Conservation (phyloP, 192 early-diverging fungal species). For the Coemansia sp. region DNA sequence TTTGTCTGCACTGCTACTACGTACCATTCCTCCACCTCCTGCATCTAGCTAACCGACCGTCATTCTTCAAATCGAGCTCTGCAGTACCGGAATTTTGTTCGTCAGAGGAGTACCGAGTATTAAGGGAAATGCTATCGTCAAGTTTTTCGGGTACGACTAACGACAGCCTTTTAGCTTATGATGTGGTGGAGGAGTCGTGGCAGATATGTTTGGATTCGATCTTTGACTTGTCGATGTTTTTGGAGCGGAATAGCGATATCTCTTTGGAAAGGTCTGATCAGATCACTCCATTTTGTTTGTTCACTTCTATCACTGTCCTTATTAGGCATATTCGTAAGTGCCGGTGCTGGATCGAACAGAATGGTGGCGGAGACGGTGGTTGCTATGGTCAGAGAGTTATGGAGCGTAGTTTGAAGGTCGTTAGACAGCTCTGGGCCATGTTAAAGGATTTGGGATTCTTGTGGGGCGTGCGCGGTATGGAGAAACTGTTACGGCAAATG, state of each 20-base stretch:
- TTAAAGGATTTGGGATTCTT: conserved; percentile 43
- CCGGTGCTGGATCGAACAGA: conserved; percentile 19
- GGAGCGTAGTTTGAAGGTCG: neutral
- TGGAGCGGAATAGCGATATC: conserved; percentile 48
- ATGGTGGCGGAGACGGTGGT: neutral
- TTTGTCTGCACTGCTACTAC: conserved; percentile 43
- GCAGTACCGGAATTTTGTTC: neutral
- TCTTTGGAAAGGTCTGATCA: conserved; percentile 42
- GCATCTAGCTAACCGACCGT: conserved; percentile 47
- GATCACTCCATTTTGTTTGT: conserved; percentile 42
- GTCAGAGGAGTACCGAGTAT: conserved; percentile 31
- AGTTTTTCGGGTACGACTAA: conserved; percentile 41
- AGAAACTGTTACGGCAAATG: conserved; percentile 43
- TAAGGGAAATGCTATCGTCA: conserved; percentile 34
- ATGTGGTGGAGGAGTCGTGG: conserved; percentile 52
- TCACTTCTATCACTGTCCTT: conserved; percentile 42
- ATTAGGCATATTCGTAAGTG: conserved; percentile 48
- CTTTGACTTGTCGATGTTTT: conserved; percentile 23
- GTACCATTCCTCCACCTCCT: conserved; percentile 32
- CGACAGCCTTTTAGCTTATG: conserved; percentile 43
- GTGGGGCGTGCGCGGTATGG: conserved; percentile 43
- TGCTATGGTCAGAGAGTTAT: neutral
- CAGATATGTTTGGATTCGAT: conserved; percentile 28
- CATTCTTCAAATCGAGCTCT: conserved; percentile 20
- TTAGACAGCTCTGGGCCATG: conserved; percentile 44